Percentiles rank a stretch among this genome's conserved stretches.
Evolutionary conservation across 2,329 filamentous ascomycete genomes (phyloP).

Genomic region (Arthrinium phaeospermum): DNA sequence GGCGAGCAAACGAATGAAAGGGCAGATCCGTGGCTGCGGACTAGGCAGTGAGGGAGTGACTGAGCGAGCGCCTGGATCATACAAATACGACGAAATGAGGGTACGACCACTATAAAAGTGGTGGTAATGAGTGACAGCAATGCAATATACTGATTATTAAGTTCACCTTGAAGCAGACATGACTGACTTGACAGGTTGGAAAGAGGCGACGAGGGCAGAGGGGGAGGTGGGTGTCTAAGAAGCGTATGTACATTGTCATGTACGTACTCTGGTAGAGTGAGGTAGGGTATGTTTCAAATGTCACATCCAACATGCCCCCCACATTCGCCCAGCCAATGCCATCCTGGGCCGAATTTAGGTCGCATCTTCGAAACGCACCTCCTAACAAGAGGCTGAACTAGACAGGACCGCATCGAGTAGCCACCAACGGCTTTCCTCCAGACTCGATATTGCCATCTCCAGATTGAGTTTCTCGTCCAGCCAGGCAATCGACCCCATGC

Average conservation of each 20-base stretch:
- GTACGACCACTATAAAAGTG: slow-evolving; percentile 4
- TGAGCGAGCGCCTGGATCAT: neutral
- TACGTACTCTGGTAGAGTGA: neutral
- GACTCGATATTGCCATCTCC: neutral
- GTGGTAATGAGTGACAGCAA: slow-evolving; percentile 12
- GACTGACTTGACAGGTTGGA: slow-evolving; percentile 8
- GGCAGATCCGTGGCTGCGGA: neutral
- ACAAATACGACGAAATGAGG: slow-evolving; percentile 11
- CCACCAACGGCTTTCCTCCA: slow-evolving; percentile 11
- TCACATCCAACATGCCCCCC: slow-evolving; percentile 2
- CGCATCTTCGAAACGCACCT: slow-evolving; percentile 16
- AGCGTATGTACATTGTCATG: too few relatives aligned
- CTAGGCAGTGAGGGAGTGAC: slow-evolving; percentile 2
- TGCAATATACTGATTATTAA: slow-evolving; percentile 4
- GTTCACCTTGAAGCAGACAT: neutral
- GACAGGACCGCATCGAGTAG: neutral
- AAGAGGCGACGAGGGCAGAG: neutral
- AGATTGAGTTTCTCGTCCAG: neutral
- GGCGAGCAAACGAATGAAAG: neutral
- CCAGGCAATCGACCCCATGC: neutral
- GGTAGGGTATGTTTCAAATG: slow-evolving; percentile 5
- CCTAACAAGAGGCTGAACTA: neutral
- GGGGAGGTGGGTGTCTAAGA: neutral
- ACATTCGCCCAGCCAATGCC: neutral
- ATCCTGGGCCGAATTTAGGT: slow-evolving; percentile 1